Conservation (phyloP, 495 filamentous ascomycete genomes). For the Usnea hakonensis region DNA sequence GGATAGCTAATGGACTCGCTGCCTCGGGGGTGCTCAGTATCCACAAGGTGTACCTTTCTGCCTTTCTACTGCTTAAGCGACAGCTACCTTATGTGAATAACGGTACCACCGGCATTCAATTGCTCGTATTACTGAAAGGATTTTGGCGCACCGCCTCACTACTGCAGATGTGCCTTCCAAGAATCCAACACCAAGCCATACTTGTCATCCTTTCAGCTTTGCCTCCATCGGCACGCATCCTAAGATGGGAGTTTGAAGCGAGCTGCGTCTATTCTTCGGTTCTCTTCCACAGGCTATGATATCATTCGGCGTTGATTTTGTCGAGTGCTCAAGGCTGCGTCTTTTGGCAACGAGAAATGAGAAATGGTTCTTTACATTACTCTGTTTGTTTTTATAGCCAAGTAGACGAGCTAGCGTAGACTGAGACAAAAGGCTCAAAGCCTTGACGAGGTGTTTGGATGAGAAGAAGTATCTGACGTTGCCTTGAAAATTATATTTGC, state of each 20-base stretch:
- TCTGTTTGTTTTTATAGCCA: no score
- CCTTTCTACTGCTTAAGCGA: no score
- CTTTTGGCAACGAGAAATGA: background rate
- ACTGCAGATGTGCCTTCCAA: background rate
- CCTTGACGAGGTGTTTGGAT: background rate
- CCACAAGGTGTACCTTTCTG: no score
- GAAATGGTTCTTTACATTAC: no score
- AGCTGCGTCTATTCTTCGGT: background rate
- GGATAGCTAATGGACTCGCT: no score
- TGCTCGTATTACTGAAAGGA: background rate
- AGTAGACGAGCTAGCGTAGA: background rate
- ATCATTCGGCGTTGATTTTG: background rate
- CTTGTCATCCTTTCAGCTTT: background rate
- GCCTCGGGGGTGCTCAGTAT: no score
- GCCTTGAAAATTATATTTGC: no score
- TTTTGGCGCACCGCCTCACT: background rate
- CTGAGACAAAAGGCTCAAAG: background rate
- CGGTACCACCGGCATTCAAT: no score
- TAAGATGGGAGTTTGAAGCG: background rate
- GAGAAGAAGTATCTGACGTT: no score
- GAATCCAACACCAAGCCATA: background rate
- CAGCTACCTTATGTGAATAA: no score
- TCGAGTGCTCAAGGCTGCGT: background rate
- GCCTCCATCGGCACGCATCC: background rate
- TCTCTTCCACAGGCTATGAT: background rate